Evolutionary conservation across 1,284 basidiomycete species (phyloP).

Genomic region (Paramarasmius palmivorus): DNA sequence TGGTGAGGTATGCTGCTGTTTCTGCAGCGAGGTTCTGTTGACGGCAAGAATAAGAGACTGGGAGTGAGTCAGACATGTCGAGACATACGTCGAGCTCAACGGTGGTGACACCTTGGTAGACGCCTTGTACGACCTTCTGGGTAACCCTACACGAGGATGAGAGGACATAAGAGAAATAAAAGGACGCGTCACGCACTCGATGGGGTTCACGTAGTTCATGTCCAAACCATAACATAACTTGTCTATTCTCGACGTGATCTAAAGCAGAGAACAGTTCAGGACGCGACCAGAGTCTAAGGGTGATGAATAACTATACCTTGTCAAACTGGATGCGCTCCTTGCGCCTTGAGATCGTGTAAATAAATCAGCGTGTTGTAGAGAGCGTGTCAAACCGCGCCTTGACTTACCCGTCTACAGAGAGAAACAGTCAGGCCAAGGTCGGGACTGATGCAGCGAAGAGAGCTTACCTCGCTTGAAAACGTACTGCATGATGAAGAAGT

Average conservation of each 20-base stretch:
- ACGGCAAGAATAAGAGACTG: slow-evolving; percentile 4
- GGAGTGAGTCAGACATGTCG: not conserved
- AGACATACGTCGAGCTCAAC: slow-evolving; percentile 90
- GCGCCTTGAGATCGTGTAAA: slow-evolving; percentile 47
- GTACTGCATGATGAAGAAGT: slow-evolving; percentile 8
- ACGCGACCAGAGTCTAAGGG: slow-evolving; percentile 13
- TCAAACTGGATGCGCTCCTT: slow-evolving; percentile 89
- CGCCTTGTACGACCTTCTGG: slow-evolving; percentile 94
- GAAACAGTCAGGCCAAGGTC: not conserved
- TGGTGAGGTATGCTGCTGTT: slow-evolving; percentile 97
- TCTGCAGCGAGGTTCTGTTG: slow-evolving; percentile 89
- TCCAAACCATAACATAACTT: slow-evolving; percentile 99
- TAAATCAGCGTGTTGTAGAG: slow-evolving; percentile 25
- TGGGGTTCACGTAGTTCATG: slow-evolving; percentile 89
- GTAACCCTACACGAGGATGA: slow-evolving; percentile 57
- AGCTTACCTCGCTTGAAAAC: slow-evolving; percentile 19
- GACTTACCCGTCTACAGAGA: slow-evolving; percentile 15
- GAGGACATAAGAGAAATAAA: not conserved
- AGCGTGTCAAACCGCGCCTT: slow-evolving; percentile 32
- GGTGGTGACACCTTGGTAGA: slow-evolving; percentile 95
- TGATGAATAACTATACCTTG: slow-evolving; percentile 51
- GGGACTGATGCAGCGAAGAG: not conserved
- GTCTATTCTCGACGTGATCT: slow-evolving; percentile 90
- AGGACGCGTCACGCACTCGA: slow-evolving; percentile 62
- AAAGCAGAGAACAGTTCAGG: slow-evolving; percentile 17